Evolutionary conservation across 257 asterid species (phyloP).

Genomic region (Anisodus tanguticus): DNA sequence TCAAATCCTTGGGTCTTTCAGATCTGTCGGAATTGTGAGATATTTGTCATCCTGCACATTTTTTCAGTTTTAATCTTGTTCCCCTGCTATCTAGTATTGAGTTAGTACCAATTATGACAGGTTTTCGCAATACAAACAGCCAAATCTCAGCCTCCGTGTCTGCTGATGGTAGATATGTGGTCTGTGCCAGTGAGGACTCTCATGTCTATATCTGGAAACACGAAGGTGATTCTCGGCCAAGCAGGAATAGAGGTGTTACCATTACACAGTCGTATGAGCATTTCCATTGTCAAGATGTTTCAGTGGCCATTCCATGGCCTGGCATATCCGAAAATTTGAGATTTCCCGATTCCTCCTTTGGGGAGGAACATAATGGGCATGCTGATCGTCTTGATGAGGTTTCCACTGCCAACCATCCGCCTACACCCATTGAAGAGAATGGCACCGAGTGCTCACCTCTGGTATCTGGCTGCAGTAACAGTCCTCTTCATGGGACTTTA

Average conservation of each 20-base stretch:
- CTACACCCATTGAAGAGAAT: constrained; percentile 63
- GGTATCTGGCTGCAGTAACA: constrained; percentile 57
- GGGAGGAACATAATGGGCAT: constrained; percentile 47
- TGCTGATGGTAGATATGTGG: constrained; percentile 78
- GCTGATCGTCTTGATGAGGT: constrained; percentile 53
- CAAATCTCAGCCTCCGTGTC: constrained; percentile 92
- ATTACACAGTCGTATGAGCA: constrained; percentile 79
- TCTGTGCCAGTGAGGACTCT: constrained; percentile 96
- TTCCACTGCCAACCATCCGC: constrained; percentile 57
- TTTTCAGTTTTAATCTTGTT: neutral
- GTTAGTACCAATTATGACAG: constrained; percentile 46
- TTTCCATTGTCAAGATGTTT: constrained; percentile 91
- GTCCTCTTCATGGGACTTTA: constrained; percentile 65
- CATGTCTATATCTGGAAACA: constrained; percentile 93
- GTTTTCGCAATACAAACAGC: constrained; percentile 85
- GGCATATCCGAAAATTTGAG: constrained; percentile 59
- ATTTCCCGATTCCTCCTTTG: constrained; percentile 45
- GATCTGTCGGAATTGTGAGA: neutral
- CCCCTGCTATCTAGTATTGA: constrained; percentile 1
- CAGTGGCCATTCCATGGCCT: constrained; percentile 97
- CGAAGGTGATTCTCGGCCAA: constrained; percentile 78
- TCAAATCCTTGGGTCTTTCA: neutral
- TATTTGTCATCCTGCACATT: neutral
- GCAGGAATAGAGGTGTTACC: constrained; percentile 74
- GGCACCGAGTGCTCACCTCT: constrained; percentile 55